Conservation (phyloP, 1,284 basidiomycete genomes). For the Pholiota adiposa region DNA sequence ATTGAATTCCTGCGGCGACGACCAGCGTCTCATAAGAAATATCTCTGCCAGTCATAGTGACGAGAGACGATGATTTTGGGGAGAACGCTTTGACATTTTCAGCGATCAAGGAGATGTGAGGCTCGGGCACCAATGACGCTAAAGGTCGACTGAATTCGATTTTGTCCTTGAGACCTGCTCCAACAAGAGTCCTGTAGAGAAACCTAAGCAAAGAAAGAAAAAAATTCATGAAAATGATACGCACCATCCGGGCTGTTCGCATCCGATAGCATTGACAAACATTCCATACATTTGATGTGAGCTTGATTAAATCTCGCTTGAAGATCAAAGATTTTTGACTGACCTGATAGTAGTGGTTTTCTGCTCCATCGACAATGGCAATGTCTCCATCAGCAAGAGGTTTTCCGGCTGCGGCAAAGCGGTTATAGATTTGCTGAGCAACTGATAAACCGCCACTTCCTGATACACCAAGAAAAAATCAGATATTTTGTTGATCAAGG, state of each 20-base stretch:
- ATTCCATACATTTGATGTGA: neutral
- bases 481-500: conserved; percentile 3
- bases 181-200: conserved; percentile 83
- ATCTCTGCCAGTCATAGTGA: conserved; percentile 69
- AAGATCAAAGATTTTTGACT: conserved; percentile 17
- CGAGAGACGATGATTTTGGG: conserved; percentile 77
- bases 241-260: conserved; percentile 77
- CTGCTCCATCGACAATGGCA: conserved; percentile 79
- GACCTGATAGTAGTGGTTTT: conserved; percentile 82
- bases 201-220: neutral
- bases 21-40: conserved; percentile 89
- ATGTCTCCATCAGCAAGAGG: conserved; percentile 77
- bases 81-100: conserved; percentile 80
- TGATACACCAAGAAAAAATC: conserved; percentile 31
- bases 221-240: conserved; percentile 16
- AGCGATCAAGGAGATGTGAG: conserved; percentile 77
- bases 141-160: conserved; percentile 71
- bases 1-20: conserved; percentile 88
- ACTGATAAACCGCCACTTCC: conserved; percentile 80
- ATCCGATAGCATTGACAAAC: conserved; percentile 21
- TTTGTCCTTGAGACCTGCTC: conserved; percentile 81
- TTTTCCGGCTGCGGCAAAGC: conserved; percentile 74
- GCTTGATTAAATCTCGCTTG: conserved; percentile 12
- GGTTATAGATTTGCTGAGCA: conserved; percentile 81
- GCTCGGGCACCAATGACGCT: conserved; percentile 68